Base-by-base conservation (phyloP, 768 basidiomycete genomes). In the Tricholoma saponaceum region DNA sequence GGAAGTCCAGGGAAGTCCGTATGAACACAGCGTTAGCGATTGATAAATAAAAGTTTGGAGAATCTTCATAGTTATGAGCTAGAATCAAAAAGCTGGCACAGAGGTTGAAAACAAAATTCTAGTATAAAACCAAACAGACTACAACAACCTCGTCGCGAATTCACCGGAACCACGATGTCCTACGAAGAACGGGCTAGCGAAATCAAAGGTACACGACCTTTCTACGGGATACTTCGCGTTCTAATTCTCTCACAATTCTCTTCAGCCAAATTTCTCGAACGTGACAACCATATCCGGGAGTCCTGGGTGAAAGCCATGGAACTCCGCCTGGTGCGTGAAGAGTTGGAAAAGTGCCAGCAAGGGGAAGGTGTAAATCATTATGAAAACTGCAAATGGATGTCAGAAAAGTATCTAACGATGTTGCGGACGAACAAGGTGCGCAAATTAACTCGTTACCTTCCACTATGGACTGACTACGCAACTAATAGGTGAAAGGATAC, bases 271-370 rank as follows among this genome's bases (percentile, higher is more conserved):
- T 71, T 89, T 52, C 73, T 82, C 64, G 81, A 80, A 63, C 87
- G 90, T 39, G 93, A 96, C 60, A 74, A 83, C 47, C 77, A 83
- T 72, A 78, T 98, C 67, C 85, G 90, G 52, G 95, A 98, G 75
- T 90, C 91, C 52, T 98, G 95, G 95, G 83, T 97, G 30, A 88
- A 86, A 64, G 87, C 91, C 20, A 96, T 98, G 94, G 95, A 97
- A 72, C 84, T 86, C 30, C 85, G 90, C 50, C 78, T 98, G 58
- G 92, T 97, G 49, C 85, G 86, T 59, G 89, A 92, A 57, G 91
- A 95, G 71, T 83, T 98, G 55, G 80, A 84, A 57, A 94, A 92
- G 73, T 98, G 95, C 76, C 92, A 95, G 67, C 81, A 83, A 64
- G 80, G 82, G 6, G 95, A 98, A 76, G 94, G 95, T 30, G 90